Evolutionary conservation across 176 grass and related monocot species (phyloP).

Genomic region (Carex scoparia): DNA sequence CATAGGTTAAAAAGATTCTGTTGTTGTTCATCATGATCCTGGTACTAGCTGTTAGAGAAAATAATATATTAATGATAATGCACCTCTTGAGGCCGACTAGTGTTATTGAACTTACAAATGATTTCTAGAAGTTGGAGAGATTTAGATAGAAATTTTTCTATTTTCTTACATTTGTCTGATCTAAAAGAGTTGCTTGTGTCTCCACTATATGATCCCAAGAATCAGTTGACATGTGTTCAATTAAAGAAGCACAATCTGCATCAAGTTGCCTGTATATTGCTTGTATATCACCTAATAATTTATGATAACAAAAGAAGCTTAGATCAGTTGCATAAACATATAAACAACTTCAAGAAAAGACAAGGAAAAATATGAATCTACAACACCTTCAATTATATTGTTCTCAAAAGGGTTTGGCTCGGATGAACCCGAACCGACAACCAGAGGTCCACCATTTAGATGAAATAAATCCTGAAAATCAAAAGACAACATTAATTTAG

Average conservation of each 20-base stretch:
- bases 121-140: too few species aligned
- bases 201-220: too few species aligned
- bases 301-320: too few species aligned
- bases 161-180: too few species aligned
- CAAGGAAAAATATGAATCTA: not conserved
- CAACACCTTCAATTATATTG: not conserved
- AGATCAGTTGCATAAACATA: too few species aligned
- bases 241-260: too few species aligned
- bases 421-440: not conserved
- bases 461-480: not conserved
- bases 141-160: too few species aligned
- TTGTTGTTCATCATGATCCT: not conserved
- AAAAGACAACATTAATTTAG: not conserved
- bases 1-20: not conserved
- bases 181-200: too few species aligned
- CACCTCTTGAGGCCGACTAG: not conserved
- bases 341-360: too few species aligned
- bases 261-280: too few species aligned
- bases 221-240: too few species aligned
- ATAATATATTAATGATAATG: not conserved
- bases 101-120: not conserved
- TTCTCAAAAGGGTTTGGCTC: not conserved
- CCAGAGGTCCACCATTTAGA: not conserved
- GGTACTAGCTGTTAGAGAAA: not conserved
- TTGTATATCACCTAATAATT: too few species aligned